Conservation (phyloP, 129 eudicot species). For the Escallonia herrerae region DNA sequence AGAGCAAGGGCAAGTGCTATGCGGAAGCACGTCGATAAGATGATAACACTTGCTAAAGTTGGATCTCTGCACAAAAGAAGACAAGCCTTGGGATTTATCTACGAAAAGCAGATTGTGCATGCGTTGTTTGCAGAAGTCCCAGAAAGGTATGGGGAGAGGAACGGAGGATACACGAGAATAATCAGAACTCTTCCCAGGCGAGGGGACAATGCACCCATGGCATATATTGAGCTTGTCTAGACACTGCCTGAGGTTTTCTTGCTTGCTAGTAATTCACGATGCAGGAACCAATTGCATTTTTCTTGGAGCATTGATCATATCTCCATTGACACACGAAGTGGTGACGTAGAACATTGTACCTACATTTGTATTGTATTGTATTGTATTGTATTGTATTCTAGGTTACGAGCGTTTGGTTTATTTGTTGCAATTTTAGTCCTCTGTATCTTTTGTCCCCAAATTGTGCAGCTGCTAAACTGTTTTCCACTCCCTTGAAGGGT, state of each 20-base stretch:
- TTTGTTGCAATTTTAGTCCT: too few species aligned
- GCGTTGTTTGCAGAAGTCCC: constrained; percentile 90
- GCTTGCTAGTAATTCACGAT: neutral
- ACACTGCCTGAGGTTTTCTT: neutral
- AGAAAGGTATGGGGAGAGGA: constrained; percentile 83
- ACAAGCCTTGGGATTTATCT: constrained; percentile 87
- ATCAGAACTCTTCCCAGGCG: constrained; percentile 85
- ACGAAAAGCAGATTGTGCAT: constrained; percentile 87
- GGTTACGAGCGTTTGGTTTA: too few species aligned
- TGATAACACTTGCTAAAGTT: constrained; percentile 89
- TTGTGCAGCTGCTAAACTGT: too few species aligned
- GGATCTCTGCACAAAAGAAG: constrained; percentile 91
- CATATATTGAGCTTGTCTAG: constrained; percentile 86
- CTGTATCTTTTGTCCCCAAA: too few species aligned
- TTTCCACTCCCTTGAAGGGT: too few species aligned
- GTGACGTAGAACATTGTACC: too few species aligned
- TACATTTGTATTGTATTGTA: too few species aligned
- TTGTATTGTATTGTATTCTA: too few species aligned
- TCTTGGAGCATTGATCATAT: too few species aligned
- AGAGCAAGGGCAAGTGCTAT: constrained; percentile 88
- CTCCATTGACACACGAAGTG: too few species aligned
- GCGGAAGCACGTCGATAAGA: constrained; percentile 75
- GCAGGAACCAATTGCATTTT: too few species aligned
- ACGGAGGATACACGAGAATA: constrained; percentile 88
- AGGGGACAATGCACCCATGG: constrained; percentile 99